These are phyloP conservation scores for Fraxinus sp. DNA, from an alignment of 305 asterid genomes.

Conservation along the genomic window DNA sequence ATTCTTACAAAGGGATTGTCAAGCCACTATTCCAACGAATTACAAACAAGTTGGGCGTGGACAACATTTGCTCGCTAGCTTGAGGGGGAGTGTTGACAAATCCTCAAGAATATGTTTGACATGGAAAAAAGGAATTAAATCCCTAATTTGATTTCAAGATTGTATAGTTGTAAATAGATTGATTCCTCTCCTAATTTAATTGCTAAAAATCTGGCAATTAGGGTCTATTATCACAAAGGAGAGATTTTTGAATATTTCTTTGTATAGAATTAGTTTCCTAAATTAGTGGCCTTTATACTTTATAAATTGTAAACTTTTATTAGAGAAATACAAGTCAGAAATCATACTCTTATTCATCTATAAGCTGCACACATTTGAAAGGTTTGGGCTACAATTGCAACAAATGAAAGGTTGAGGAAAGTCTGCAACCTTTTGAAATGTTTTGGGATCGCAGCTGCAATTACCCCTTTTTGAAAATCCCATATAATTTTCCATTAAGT, in stretches of 20 bases:
- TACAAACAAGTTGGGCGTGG: background rate
- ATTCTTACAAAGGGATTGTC: background rate
- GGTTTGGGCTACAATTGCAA: too few species aligned
- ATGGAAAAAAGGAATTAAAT: background rate
- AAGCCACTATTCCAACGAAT: background rate
- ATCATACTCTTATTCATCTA: background rate
- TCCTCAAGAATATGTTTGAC: background rate
- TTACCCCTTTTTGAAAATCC: too few species aligned
- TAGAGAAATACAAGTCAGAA: background rate
- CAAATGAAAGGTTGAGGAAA: too few species aligned
- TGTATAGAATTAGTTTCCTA: background rate
- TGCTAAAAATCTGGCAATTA: background rate
- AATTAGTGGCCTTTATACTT: background rate
- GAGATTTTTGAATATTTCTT: background rate
- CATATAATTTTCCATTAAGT: too few species aligned
- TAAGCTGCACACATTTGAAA: background rate
- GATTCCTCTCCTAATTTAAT: background rate
- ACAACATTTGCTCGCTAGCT: background rate
- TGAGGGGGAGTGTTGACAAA: background rate
- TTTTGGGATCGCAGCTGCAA: too few species aligned
- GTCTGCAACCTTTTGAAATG: too few species aligned
- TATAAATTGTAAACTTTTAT: too few species aligned
- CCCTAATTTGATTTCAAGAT: too few species aligned
- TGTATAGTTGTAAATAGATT: too few species aligned
- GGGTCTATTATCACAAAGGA: background rate